A percentile compares a stretch with the other conserved stretches of the same genome.
Evolutionary conservation across 306 rosid species (phyloP).

Genomic region (Glycine tomentella): DNA sequence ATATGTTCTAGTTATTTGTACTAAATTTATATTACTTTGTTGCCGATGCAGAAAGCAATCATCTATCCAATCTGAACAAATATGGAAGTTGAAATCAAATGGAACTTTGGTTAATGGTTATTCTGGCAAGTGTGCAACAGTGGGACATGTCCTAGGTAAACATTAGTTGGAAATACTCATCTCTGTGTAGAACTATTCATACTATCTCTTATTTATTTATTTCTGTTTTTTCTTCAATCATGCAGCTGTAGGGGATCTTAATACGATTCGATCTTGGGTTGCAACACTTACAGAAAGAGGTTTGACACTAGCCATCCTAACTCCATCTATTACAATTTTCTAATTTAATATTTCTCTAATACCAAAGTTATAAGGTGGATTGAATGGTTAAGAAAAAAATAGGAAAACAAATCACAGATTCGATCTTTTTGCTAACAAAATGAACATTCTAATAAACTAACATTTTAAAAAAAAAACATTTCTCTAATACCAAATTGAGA

Average conservation of each 20-base stretch:
- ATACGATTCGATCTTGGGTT: conserved; percentile 75
- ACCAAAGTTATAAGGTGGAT: no score
- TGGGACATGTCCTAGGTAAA: conserved; percentile 1
- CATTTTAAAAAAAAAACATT: no score
- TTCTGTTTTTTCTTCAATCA: background rate
- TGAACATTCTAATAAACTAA: no score
- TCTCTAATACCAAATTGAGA: background rate
- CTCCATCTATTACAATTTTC: background rate
- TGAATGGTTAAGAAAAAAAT: no score
- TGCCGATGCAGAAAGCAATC: conserved; percentile 40
- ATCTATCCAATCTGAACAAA: background rate
- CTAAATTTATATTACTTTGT: conserved; percentile 4
- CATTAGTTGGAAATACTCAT: background rate
- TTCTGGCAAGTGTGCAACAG: conserved; percentile 26
- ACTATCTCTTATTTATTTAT: background rate
- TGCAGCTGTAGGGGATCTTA: conserved; percentile 49
- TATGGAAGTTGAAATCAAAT: conserved; percentile 28
- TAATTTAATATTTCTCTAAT: background rate
- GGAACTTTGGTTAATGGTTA: conserved; percentile 22
- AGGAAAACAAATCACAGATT: no score
- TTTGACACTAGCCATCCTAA: background rate
- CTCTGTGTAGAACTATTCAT: background rate
- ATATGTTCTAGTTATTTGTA: background rate
- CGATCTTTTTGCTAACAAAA: no score
- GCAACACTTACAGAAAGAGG: conserved; percentile 35